Evolutionary conservation across 129 eudicot species (phyloP).

Genomic region (Pseudognaphalium luteoalbum): DNA sequence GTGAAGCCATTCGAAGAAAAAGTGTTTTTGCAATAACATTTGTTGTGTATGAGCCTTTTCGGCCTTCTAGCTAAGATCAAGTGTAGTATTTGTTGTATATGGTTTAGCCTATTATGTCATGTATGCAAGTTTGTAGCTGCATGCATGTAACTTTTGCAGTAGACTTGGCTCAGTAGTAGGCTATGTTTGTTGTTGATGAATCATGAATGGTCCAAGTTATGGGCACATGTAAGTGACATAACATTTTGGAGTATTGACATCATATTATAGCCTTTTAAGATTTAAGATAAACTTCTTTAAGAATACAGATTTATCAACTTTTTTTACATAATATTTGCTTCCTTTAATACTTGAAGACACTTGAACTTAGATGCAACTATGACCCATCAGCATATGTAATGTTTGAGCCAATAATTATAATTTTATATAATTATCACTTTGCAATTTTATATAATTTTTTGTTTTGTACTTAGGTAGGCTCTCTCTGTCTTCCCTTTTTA

Average conservation of each 20-base stretch:
- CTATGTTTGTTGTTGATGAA: background rate
- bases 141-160: background rate
- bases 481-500: too few relatives aligned
- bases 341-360: too few relatives aligned
- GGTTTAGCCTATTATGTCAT: constrained; percentile 23
- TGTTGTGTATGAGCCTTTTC: background rate
- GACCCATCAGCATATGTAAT: too few relatives aligned
- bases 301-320: too few relatives aligned
- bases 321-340: too few relatives aligned
- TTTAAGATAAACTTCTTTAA: too few relatives aligned
- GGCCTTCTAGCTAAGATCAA: constrained; percentile 13
- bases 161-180: background rate
- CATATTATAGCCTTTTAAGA: too few relatives aligned
- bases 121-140: background rate
- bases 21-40: constrained; percentile 4
- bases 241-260: too few relatives aligned
- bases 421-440: too few relatives aligned
- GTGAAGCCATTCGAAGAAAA: constrained; percentile 17
- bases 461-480: background rate
- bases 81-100: constrained; percentile 6
- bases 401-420: too few relatives aligned
- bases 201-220: background rate
- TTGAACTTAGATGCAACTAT: too few relatives aligned
- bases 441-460: too few relatives aligned
- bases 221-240: background rate